Base-by-base conservation (phyloP, 495 filamentous ascomycete species). In the Penicillium herquei region DNA sequence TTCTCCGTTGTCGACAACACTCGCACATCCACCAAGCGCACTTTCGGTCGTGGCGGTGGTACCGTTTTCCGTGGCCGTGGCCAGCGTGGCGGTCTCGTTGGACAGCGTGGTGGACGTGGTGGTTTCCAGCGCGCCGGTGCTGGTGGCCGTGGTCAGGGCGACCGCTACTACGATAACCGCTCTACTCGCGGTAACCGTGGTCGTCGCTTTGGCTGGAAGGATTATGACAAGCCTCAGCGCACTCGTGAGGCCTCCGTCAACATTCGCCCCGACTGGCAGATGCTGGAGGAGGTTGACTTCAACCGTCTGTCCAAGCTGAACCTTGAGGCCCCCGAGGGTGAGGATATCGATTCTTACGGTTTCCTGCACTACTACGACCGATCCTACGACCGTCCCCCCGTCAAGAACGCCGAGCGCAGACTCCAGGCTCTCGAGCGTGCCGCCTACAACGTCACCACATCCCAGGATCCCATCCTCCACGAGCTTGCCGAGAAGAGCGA, bases 1-100 rank as follows among this genome's bases (percentile, higher is more conserved):
- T 98, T 98, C 85, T 98, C 95, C 57, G 91, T 98, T 34, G 94
- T 98, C 59, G 95, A 96, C 70, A 96, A 96, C 76, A 89, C 85
- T 41, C 83, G 92, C 61, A 89, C 91, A 52, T 85, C 89, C 1
- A 79, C 84, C 52, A 94, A 96, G 78, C 82, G 94, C 62, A 81
- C 79, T 16, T 98, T 96, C 64, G 92, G 92, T 33, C 84, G 92
- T 34, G 90, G 94, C 58, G 91, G 92, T 61, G 84, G 82, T 44
- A 88, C 87, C 30, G 81, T 94, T 57, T 96, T 97, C 83, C 84
- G 94, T 54, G 94, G 93, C 33, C 88, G 95, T 49, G 91, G 88
- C 60, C 61, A 62, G n/a, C 76, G 78, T 55, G 74, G 84, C 52
- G 84, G 85, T 56, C 82, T 82, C 30, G 53, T 56, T 37, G 64